phyloP scores from a whole-genome alignment of 2,329 filamentous ascomycete species.

The Didymella keratinophila region DNA sequence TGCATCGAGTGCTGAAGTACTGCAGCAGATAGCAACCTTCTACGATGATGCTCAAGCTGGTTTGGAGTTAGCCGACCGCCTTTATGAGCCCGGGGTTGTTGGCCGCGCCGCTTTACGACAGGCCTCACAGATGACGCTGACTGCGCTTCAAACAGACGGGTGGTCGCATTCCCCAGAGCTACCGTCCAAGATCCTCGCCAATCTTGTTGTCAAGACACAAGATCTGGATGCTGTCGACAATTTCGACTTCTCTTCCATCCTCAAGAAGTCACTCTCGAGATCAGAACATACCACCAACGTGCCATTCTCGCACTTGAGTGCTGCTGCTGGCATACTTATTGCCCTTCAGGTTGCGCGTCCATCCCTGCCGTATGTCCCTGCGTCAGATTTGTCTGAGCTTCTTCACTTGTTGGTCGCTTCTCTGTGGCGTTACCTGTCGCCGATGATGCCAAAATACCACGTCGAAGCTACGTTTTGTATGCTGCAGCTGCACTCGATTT shows the following conservation, averaged over 20 bases:
- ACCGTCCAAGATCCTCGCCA: slow-evolving; percentile 45
- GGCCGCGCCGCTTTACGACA: slow-evolving; percentile 44
- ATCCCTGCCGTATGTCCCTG: slow-evolving; percentile 38
- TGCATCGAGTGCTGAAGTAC: slow-evolving; percentile 18
- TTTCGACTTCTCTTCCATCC: slow-evolving; percentile 33
- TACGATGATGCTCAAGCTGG: slow-evolving; percentile 50
- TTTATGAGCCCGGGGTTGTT: slow-evolving; percentile 36
- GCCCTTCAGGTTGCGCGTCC: slow-evolving; percentile 42
- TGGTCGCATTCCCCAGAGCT: slow-evolving; percentile 34
- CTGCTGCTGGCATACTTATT: slow-evolving; percentile 44
- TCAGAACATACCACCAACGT: slow-evolving; percentile 11
- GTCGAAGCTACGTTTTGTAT: slow-evolving; percentile 88
- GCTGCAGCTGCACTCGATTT: slow-evolving; percentile 84
- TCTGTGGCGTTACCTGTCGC: slow-evolving; percentile 82
- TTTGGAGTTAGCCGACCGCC: slow-evolving; percentile 42
- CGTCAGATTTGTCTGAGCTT: slow-evolving; percentile 65
- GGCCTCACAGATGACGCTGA: slow-evolving; percentile 36
- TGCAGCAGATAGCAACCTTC: slow-evolving; percentile 40
- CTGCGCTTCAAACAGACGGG: slow-evolving; percentile 28
- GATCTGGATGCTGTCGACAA: slow-evolving; percentile 37
- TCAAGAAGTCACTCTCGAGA: slow-evolving; percentile 34
- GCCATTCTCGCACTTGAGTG: slow-evolving; percentile 42
- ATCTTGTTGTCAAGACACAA: slow-evolving; percentile 43
- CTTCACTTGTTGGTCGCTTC: slow-evolving; percentile 73
- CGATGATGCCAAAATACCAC: slow-evolving; percentile 88